Evolutionary conservation across 768 basidiomycete genomes (phyloP), one percentile per base, ranked within the genome.

Genomic region (Mycena sanguinolenta): DNA sequence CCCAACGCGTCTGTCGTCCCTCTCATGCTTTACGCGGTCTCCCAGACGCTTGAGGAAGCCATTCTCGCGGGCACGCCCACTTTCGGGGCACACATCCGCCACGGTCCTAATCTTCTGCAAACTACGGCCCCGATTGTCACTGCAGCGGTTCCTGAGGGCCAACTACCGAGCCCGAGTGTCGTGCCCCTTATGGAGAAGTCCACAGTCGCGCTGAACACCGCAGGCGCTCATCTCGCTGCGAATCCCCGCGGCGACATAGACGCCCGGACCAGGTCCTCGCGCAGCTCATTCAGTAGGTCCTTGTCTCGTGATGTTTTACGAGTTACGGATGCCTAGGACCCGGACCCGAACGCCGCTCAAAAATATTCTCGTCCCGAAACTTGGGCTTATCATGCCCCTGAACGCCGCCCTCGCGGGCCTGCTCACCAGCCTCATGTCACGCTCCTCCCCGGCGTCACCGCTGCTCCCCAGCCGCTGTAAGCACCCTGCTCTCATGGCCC

Each of bases 1-100:
- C 66, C 66, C 30, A 62, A 62, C 53, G 12, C 60, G 17, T 67
- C 62, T 39, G 58, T 70, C 54, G 27, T 49, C 9, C 69, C 69
- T 4, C 69, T 70, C 69, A 46, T 64, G 39, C 14, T 65, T 42
- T 60, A 23, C 32, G 23, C 36, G 21, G 52, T 70, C 57, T 65
- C 60, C 39, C 62, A 70, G 36, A 38, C 36, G 36, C 36, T 38
- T 14, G 14, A 38, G 36, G 36, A 38, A 14, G 36, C 14, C 36
- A 38, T 38, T 14, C 8, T 38, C 14, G 36, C 8, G 14, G 36
- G 6, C 44, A 25, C 21, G 4, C 67, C 69, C n/a, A 57, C 62
- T 1, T 14, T 70, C 19, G 49, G 69, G 59, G 23, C 3, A 23
- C 53, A 16, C 12, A 12, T 16, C 27, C 36, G 6, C 36, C 6